phyloP scores from a whole-genome alignment of 805 yeast genomes.

The Yamadazyma sp. region DNA sequence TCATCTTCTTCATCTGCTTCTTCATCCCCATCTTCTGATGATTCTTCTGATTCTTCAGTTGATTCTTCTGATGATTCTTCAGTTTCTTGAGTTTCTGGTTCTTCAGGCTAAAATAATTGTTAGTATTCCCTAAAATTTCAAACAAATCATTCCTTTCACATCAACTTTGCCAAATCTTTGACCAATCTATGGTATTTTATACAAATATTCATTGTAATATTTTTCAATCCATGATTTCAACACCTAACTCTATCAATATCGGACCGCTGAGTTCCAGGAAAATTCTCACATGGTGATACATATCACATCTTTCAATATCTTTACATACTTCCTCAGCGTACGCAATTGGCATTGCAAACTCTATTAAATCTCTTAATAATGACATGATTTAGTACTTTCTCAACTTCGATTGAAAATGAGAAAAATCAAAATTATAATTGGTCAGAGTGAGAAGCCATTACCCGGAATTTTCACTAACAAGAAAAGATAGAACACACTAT shows the following conservation, averaged over 20 bases:
- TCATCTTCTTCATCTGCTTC: slow-evolving; percentile 44
- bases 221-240: too few relatives aligned
- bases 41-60: slow-evolving; percentile 34
- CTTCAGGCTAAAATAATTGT: slow-evolving; percentile 20
- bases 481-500: too few relatives aligned
- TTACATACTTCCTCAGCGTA: slow-evolving; percentile 70
- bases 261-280: too few relatives aligned
- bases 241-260: too few relatives aligned
- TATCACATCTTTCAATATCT: too few relatives aligned
- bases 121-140: too few relatives aligned
- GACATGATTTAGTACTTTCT: slow-evolving; percentile 29
- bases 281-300: too few relatives aligned
- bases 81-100: slow-evolving; percentile 10
- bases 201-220: too few relatives aligned
- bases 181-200: too few relatives aligned
- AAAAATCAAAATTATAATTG: slow-evolving; percentile 27
- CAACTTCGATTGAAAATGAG: slow-evolving; percentile 18
- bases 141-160: too few relatives aligned
- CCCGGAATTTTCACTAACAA: slow-evolving; percentile 5
- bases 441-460: slow-evolving; percentile 9
- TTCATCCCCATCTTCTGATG: slow-evolving; percentile 34
- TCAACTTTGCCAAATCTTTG: too few relatives aligned
- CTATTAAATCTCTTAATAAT: slow-evolving; percentile 71
- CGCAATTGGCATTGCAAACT: slow-evolving; percentile 77
- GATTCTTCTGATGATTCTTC: slow-evolving; percentile 12